phyloP scores from a whole-genome alignment of 352 stramenopile species.

The Thraustochytrium sp. region DNA sequence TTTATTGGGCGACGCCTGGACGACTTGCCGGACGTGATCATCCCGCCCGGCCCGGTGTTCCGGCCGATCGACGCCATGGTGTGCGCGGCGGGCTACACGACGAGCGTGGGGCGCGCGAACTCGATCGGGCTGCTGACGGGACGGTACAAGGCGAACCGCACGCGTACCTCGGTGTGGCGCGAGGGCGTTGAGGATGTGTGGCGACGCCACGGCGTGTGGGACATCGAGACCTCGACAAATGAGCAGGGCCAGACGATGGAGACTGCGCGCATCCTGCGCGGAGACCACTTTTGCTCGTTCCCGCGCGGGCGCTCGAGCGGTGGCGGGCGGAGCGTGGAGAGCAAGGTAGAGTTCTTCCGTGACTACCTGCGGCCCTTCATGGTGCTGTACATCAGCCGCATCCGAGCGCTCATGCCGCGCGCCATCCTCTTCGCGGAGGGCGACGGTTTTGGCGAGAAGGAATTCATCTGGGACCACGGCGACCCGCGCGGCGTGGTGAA shows the following conservation, averaged over 20 bases:
- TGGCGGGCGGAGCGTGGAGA: background rate
- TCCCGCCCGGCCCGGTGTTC: slow-evolving; percentile 37
- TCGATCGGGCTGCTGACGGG: slow-evolving; percentile 25
- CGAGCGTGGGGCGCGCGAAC: slow-evolving; percentile 6
- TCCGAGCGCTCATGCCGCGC: slow-evolving; percentile 62
- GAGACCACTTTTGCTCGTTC: slow-evolving; percentile 61
- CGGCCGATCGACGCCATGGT: slow-evolving; percentile 31
- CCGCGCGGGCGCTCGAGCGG: background rate
- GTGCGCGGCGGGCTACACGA: background rate
- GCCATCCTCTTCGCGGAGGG: slow-evolving; percentile 68
- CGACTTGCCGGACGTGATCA: slow-evolving; percentile 7
- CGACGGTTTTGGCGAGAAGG: slow-evolving; percentile 43
- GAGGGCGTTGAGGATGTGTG: slow-evolving; percentile 60
- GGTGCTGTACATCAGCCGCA: slow-evolving; percentile 51
- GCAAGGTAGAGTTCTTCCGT: slow-evolving; percentile 41
- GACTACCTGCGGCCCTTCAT: slow-evolving; percentile 46
- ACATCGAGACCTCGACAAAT: slow-evolving; percentile 44
- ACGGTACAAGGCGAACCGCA: slow-evolving; percentile 16
- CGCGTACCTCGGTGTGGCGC: slow-evolving; percentile 58
- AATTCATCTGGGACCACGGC: slow-evolving; percentile 40
- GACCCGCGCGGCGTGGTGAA: slow-evolving; percentile 39
- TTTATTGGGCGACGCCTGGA: slow-evolving; percentile 61
- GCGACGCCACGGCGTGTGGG: slow-evolving; percentile 68
- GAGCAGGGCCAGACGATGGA: background rate
- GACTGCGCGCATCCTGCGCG: slow-evolving; percentile 53